Base-by-base conservation (phyloP, 495 filamentous ascomycete species). In the Xylaria sp. region DNA sequence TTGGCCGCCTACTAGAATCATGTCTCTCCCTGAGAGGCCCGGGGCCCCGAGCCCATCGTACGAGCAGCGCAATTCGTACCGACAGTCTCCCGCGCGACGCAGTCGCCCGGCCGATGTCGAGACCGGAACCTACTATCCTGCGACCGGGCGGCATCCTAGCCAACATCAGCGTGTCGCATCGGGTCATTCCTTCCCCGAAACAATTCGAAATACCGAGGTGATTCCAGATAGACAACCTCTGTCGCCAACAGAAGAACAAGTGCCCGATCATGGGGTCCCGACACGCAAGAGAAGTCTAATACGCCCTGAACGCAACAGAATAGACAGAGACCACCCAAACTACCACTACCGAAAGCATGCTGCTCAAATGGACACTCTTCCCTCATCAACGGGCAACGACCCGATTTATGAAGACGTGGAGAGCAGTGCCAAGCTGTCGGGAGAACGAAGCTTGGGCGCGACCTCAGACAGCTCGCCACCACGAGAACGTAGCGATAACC, bases 271-370 rank as follows among this genome's bases (percentile, higher is more conserved):
- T 41, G 82, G 82, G 17, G 70, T 78, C 17, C 77, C 81, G 24
- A 79, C 85, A 26, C 86, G 93, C 57, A 98, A 97, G 79, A 89
- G 90, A 73, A 97, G 91, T 74, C 83, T 99, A 65, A 90, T 98
- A 71, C 87, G 92, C 71, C 97, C 97, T 3, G 96, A 99, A 77
- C 89, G 97, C 65, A 90, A 90, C 70, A 89, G 90, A 31, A 91
- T 95, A 69, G 91, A 94, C 69, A 85, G 82, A 68, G 92, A 94
- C 71, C 93, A 98, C 78, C 95, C 94, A 12, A 96, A 98, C 76
- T 98, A 97, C 77, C 88, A 97, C 76, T 98, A 98, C 79, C 89
- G 92, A 48, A 91, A 97, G 77, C 93, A 96, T 87, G 93, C 93
- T 14, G 92, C 93, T 52, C 91, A 93, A 66, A 96, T 98, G 93